phyloP scores from a whole-genome alignment of 1,284 basidiomycete species.

The Cronartium quercuum region DNA sequence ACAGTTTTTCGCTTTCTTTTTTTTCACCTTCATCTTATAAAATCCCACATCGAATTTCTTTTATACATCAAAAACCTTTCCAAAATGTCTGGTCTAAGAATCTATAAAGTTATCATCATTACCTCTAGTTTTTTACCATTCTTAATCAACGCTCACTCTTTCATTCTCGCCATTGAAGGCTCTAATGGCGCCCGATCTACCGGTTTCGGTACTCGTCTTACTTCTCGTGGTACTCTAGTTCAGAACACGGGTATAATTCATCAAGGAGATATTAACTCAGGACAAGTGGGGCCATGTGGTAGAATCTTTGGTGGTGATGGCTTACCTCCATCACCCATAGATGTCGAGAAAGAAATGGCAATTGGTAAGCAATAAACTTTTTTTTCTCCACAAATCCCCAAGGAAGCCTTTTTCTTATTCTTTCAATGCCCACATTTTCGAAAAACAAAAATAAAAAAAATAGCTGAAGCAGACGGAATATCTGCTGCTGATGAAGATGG shows the following conservation, averaged over 20 bases:
- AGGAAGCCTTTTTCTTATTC: not conserved
- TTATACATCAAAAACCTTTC: not conserved
- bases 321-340: constrained; percentile 17
- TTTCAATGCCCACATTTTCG: not conserved
- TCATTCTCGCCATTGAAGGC: constrained; percentile 32
- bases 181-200: constrained; percentile 16
- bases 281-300: constrained; percentile 19
- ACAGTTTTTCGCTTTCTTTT: too few species aligned
- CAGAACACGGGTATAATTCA: constrained; percentile 35
- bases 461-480: constrained; percentile 30
- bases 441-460: not conserved
- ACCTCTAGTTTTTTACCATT: not conserved
- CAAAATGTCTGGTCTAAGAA: not conserved
- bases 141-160: constrained; percentile 6
- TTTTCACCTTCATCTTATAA: not conserved
- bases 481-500: constrained; percentile 15
- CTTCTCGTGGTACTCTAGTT: constrained; percentile 23
- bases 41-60: not conserved
- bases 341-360: constrained; percentile 29
- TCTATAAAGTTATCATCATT: not conserved
- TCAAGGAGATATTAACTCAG: constrained; percentile 7
- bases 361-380: constrained; percentile 7
- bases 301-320: constrained; percentile 36
- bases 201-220: constrained; percentile 25
- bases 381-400: not conserved